Evolutionary conservation across 495 filamentous ascomycete genomes (phyloP).

Genomic region (Pyrenula massariospora): DNA sequence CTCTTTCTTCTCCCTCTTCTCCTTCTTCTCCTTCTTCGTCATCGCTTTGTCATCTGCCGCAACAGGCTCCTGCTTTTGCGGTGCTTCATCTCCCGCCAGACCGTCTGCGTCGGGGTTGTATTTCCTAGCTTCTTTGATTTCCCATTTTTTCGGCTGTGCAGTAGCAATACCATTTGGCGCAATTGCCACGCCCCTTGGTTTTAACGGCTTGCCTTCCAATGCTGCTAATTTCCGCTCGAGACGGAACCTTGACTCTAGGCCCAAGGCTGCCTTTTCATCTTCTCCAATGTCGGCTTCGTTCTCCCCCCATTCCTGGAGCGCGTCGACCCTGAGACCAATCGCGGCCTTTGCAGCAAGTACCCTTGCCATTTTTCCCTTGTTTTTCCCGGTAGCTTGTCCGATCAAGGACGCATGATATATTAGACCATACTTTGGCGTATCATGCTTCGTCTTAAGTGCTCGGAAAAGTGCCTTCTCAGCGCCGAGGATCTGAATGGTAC

Average conservation of each 20-base stretch:
- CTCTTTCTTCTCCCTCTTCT: constrained; percentile 9
- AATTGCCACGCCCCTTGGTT: constrained; percentile 62
- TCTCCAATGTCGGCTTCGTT: constrained; percentile 64
- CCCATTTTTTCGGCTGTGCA: constrained; percentile 62
- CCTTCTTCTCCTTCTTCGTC: constrained; percentile 38
- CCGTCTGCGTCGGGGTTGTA: constrained; percentile 95
- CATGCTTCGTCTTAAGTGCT: constrained; percentile 97
- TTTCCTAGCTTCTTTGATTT: constrained; percentile 85
- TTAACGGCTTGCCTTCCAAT: constrained; percentile 84
- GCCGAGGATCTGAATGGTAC: constrained; percentile 93
- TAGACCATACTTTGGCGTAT: constrained; percentile 97
- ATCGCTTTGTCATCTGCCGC: constrained; percentile 24
- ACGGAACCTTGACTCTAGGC: constrained; percentile 59
- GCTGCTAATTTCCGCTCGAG: constrained; percentile 76
- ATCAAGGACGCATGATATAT: constrained; percentile 97
- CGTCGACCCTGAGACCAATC: constrained; percentile 85
- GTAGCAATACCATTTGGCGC: constrained; percentile 55
- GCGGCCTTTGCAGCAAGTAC: constrained; percentile 90
- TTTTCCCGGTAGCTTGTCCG: constrained; percentile 89
- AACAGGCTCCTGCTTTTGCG: constrained; percentile 23
- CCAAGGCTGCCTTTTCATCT: constrained; percentile 70
- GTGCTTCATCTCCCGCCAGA: constrained; percentile 55
- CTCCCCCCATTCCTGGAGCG: constrained; percentile 66
- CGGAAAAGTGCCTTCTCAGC: constrained; percentile 98
- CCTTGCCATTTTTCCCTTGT: constrained; percentile 98